A percentile compares a stretch with the other conserved stretches of the same genome.
Evolutionary conservation across 768 basidiomycete species (phyloP).

Genomic region (Myochromella boudieri): DNA sequence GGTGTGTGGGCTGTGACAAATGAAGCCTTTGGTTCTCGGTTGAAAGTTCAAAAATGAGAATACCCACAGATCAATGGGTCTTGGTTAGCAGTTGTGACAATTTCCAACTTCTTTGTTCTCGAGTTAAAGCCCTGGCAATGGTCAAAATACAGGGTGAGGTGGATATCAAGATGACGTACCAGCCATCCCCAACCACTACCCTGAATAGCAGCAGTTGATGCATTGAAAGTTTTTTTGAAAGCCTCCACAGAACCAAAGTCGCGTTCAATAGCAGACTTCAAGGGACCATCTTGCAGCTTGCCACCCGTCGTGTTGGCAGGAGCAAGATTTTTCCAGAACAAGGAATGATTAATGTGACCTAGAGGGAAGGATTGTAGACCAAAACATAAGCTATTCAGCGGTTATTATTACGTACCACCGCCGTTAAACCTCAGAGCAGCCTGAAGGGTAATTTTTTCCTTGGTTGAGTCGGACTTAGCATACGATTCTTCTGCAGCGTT

Average conservation of each 20-base stretch:
- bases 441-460: conserved; percentile 82
- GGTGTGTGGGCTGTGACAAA: conserved; percentile 67
- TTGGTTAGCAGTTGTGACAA: conserved; percentile 94
- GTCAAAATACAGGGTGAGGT: background rate
- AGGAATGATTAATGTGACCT: conserved; percentile 93
- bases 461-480: conserved; percentile 59
- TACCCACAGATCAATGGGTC: conserved; percentile 69
- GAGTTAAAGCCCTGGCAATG: conserved; percentile 64
- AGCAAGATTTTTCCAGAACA: conserved; percentile 98
- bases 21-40: background rate
- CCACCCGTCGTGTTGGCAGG: conserved; percentile 67
- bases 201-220: conserved; percentile 88
- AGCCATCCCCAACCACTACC: conserved; percentile 99
- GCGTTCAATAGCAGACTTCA: conserved; percentile 73
- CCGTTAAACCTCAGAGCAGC: conserved; percentile 96
- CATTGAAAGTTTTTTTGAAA: conserved; percentile 85
- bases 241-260: conserved; percentile 88
- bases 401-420: conserved; percentile 61
- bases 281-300: conserved; percentile 58
- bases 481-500: conserved; percentile 92
- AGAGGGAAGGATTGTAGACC: background rate
- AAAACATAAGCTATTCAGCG: background rate
- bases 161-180: conserved; percentile 36
- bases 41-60: background rate
- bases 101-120: conserved; percentile 72